Base-by-base conservation (phyloP, 495 filamentous ascomycete species). In the Cercophora samala region DNA sequence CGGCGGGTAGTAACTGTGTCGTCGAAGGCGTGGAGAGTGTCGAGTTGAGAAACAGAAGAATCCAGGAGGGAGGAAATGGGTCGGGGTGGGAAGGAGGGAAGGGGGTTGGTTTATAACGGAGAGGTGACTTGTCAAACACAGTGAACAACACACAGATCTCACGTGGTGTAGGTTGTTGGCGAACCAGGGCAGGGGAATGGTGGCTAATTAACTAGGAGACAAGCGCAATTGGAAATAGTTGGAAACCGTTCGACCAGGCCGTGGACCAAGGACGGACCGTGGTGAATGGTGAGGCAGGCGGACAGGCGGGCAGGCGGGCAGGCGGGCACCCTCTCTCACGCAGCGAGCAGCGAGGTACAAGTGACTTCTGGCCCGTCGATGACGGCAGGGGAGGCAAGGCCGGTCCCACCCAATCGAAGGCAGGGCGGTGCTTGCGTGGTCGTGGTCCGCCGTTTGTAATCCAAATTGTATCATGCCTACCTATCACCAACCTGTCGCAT, bases 221-320 rank as follows among this genome's bases (percentile, higher is more conserved):
- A 66, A 56, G 53, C 58, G 58, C 64, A 69, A 67, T 65, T 74
- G 72, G 74, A 76, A 76, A 70, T 72, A 67, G 70, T 63, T 72
- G 68, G 74, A 76, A 76, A 68, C 59, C 63, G 70, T 71, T 72
- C 62, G 70, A 72, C 46, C 63, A 63, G 63, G 63, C 26, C 60
- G 55, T 26, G 63, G 29, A 23, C 51, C 60, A 46, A 26, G 60
- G 66, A 56, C 46, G 56, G 17, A 62, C 18, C 62, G 24, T 32
- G 66, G 62, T 51, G 56, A 22, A 62, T 24, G 66, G 53, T 32
- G 63, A 62, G 60, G 60, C 60, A 46, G 29, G 29, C 60, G 29
- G 26, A n/a, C n/a, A n/a, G n/a, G 26, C 26, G 26, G n/a, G 21
- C 25, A 37, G 24, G 3, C 18, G 32, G 56, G 56, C 19, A 24